Base-by-base conservation (phyloP, 2,329 filamentous ascomycete species). In the Colletotrichum spaethianum region DNA sequence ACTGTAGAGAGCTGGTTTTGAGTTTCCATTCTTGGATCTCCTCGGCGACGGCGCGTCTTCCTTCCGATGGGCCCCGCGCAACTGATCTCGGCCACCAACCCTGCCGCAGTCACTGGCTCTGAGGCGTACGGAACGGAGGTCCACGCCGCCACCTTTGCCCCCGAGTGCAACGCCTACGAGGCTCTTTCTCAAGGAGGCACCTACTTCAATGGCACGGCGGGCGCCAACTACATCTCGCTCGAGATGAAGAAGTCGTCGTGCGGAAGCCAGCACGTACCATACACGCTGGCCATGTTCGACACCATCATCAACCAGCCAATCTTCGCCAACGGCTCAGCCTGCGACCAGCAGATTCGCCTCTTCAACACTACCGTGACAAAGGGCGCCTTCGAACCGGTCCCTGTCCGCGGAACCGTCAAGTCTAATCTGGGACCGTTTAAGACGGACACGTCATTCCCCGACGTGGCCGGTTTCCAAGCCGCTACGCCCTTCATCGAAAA, bases 11-110 rank as follows among this genome's bases (percentile, higher is more conserved):
- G 79, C 85, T 23, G 83, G 85, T 11, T 84, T 88, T 72, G 85
- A 87, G 74, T 90, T 89, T 69, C 88, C 88, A 0, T 90, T 90
- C 76, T 71, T 90, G 46, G 88, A 89, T 75, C 76, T 88, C 7
- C 79, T 88, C 3, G 81, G 82, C 61, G 86, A 89, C 77, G 85
- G 84, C 42, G 79, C 83, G 72, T 85, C 86, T 1, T 85, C 83
- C 3, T 90, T 89, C 79, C 84, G 85, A 48, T 89, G 86, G 83
- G 82, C 82, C 0, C 83, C 0, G 82, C 83, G 3, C 82, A 87
- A 64, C 78, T 89, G 68, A 84, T 90, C 73, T 84, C 82, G 2
- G 81, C 82, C 1, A 75, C 73, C 66, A 84, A 86, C 74, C 73
- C 77, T 1, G 76, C 83, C 7, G 87, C 86, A 4, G 75, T 89